Conservation (phyloP, 306 rosid genomes). For the Morella rubra region DNA sequence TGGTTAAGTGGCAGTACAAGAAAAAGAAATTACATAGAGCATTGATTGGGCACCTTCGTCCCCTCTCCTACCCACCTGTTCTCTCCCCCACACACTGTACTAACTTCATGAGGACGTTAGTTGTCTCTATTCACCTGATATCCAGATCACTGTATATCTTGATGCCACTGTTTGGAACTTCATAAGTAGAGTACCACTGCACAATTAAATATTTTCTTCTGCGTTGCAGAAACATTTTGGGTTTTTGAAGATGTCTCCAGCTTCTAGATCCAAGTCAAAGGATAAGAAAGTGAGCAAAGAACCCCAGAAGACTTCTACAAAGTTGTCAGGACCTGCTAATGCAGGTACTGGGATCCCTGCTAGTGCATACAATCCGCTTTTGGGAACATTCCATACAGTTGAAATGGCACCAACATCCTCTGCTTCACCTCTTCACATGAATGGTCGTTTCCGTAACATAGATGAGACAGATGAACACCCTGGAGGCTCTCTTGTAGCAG, state of each 20-base stretch:
- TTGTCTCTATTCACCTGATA: neutral
- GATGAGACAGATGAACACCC: slow-evolving; percentile 91
- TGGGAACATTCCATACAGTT: slow-evolving; percentile 83
- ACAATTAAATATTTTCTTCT: slow-evolving; percentile 15
- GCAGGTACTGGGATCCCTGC: slow-evolving; percentile 66
- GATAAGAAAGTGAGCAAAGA: slow-evolving; percentile 83
- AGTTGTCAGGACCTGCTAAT: slow-evolving; percentile 64
- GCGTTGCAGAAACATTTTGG: slow-evolving; percentile 39
- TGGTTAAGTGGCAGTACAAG: neutral
- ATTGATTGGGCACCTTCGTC: too few species aligned
- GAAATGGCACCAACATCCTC: slow-evolving; percentile 55
- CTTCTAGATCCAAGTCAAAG: slow-evolving; percentile 79
- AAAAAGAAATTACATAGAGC: neutral
- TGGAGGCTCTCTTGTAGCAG: slow-evolving; percentile 52
- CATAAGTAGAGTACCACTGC: slow-evolving; percentile 4
- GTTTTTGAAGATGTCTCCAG: slow-evolving; percentile 75
- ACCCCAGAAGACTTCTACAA: slow-evolving; percentile 59
- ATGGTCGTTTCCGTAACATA: slow-evolving; percentile 84
- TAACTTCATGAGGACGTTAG: neutral
- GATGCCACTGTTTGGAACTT: slow-evolving; percentile 10
- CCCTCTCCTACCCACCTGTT: too few species aligned
- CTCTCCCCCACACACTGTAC: neutral
- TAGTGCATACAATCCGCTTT: slow-evolving; percentile 86
- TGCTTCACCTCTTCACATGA: slow-evolving; percentile 58
- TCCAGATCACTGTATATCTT: neutral